Evolutionary conservation across 2,329 filamentous ascomycete genomes (phyloP).

Genomic region (Alternaria novae-zelandiae): DNA sequence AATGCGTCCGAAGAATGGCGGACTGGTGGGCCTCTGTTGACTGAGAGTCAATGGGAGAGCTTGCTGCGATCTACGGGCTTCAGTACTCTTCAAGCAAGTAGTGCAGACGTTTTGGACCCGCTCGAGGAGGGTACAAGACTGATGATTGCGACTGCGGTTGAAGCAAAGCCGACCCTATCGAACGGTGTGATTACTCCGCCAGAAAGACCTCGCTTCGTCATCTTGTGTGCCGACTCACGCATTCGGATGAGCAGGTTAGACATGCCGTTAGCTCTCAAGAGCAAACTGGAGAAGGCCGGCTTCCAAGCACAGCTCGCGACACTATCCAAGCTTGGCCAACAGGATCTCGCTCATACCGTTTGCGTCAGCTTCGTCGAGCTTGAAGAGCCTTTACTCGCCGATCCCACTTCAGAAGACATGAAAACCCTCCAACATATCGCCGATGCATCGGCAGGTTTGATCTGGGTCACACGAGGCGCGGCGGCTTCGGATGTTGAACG

Average conservation of each 20-base stretch:
- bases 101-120: conserved; percentile 15
- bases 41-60: conserved; percentile 42
- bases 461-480: conserved; percentile 29
- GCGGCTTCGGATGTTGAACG: conserved; percentile 11
- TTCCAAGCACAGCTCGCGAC: conserved; percentile 9
- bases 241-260: conserved; percentile 11
- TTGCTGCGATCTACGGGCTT: conserved; percentile 44
- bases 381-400: conserved; percentile 11
- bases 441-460: conserved; percentile 15
- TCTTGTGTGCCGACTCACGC: conserved; percentile 13
- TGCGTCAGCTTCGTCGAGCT: conserved; percentile 23
- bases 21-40: conserved; percentile 36
- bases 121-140: conserved; percentile 20
- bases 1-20: conserved; percentile 33
- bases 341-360: conserved; percentile 1
- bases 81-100: conserved; percentile 22
- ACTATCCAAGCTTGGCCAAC: conserved; percentile 5
- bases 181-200: conserved; percentile 10
- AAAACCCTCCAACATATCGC: conserved; percentile 12
- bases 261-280: conserved; percentile 10
- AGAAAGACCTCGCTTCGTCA: conserved; percentile 9
- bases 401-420: conserved; percentile 2
- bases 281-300: conserved; percentile 5
- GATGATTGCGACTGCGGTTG: conserved; percentile 18
- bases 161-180: conserved; percentile 2